Evolutionary conservation across 108 stramenopile species (phyloP).

Genomic region (Chaetoceros muelleri): DNA sequence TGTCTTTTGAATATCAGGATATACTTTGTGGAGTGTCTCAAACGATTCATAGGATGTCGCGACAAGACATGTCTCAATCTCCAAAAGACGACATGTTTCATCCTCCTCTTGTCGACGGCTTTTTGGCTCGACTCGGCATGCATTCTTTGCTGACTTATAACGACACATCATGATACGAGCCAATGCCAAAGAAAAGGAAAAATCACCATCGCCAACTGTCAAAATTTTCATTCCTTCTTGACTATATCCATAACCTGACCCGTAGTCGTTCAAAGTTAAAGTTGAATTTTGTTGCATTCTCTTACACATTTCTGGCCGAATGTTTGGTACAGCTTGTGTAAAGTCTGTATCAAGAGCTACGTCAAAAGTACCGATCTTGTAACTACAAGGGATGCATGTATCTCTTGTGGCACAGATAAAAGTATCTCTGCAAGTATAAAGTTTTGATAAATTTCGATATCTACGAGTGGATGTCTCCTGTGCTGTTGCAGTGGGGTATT

Average conservation of each 20-base stretch:
- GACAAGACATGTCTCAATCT: slow-evolving; percentile 30
- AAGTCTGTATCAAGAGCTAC: slow-evolving; percentile 65
- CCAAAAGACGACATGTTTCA: not conserved
- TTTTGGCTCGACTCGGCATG: not conserved
- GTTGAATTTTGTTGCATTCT: slow-evolving; percentile 1
- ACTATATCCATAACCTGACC: slow-evolving; percentile 35
- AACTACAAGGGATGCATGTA: slow-evolving; percentile 73
- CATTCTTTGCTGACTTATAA: not conserved
- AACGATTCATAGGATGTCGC: slow-evolving; percentile 71
- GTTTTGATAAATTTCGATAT: not conserved
- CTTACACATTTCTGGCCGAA: slow-evolving; percentile 70
- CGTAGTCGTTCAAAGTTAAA: not conserved
- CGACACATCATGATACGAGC: slow-evolving; percentile 30
- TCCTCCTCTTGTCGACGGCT: slow-evolving; percentile 3
- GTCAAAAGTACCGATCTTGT: slow-evolving; percentile 75
- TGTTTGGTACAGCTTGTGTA: slow-evolving; percentile 41
- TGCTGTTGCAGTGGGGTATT: too few relatives aligned
- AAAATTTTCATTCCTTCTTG: slow-evolving; percentile 53
- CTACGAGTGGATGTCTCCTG: too few relatives aligned
- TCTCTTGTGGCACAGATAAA: slow-evolving; percentile 17
- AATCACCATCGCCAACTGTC: slow-evolving; percentile 89
- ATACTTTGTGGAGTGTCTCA: slow-evolving; percentile 44
- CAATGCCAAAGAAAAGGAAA: slow-evolving; percentile 75
- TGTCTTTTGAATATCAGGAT: slow-evolving; percentile 47
- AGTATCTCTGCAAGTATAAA: slow-evolving; percentile 9